These are phyloP conservation scores for Saccharomycopsis babjevae DNA, from an alignment of 805 yeast species.

Conservation along the genomic window DNA sequence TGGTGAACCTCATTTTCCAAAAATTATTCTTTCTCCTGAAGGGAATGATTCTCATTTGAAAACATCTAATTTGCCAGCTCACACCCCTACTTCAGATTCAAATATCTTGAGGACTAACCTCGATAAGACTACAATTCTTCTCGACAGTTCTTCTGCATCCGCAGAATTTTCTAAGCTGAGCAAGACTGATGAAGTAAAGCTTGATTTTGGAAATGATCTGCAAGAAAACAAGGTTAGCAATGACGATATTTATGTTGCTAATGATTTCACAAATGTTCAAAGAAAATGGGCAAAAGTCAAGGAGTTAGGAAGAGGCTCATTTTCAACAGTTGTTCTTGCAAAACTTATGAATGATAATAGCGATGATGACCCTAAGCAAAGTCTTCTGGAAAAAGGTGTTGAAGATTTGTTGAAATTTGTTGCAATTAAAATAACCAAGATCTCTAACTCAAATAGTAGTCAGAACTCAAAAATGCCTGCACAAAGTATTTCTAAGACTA, in stretches of 20 bases:
- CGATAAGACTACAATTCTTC: too few relatives aligned
- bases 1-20: too few relatives aligned
- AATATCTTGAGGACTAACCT: too few relatives aligned
- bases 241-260: neutral
- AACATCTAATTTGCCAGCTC: too few relatives aligned
- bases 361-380: neutral
- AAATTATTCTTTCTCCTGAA: too few relatives aligned
- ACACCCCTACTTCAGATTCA: too few relatives aligned
- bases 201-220: neutral
- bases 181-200: neutral
- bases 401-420: conserved; percentile 25
- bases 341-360: conserved; percentile 21
- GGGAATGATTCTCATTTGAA: too few relatives aligned
- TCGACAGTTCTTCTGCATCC: neutral
- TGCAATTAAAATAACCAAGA: conserved; percentile 61
- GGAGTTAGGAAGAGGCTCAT: conserved; percentile 57
- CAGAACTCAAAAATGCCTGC: conserved; percentile 24
- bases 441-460: conserved; percentile 25
- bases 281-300: conserved; percentile 28
- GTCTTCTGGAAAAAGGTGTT: neutral
- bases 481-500: conserved; percentile 27
- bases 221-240: neutral
- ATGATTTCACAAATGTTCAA: conserved; percentile 9
- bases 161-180: neutral
- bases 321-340: conserved; percentile 53